Evolutionary conservation across 495 filamentous ascomycete species (phyloP).

Genomic region (Penicillium crystallinum): DNA sequence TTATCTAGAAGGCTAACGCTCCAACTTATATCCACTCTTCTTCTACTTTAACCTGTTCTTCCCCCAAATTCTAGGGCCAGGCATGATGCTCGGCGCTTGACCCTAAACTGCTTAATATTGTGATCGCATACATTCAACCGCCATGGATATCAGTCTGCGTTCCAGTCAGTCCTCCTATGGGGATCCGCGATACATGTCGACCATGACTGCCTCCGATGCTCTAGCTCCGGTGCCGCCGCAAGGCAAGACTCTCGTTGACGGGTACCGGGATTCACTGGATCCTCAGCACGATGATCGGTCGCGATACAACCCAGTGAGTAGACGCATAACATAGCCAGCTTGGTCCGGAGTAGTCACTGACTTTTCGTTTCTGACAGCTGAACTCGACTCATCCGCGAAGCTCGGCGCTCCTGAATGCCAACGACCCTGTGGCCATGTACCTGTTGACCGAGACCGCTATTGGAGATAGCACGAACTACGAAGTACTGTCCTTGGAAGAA

Average conservation of each 20-base stretch:
- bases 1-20: too few relatives aligned
- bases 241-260: constrained; percentile 41
- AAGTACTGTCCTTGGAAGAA: constrained; percentile 84
- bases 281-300: constrained; percentile 31
- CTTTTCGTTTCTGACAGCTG: constrained; percentile 18
- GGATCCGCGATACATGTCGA: constrained; percentile 42
- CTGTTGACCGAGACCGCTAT: constrained; percentile 91
- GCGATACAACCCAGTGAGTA: constrained; percentile 40
- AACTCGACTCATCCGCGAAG: constrained; percentile 33
- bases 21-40: constrained; percentile 5
- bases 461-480: constrained; percentile 74
- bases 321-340: background rate
- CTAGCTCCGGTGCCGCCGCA: constrained; percentile 26
- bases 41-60: background rate
- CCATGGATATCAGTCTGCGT: constrained; percentile 43
- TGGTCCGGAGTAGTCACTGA: constrained; percentile 12
- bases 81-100: constrained; percentile 17
- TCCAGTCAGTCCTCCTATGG: constrained; percentile 46
- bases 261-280: constrained; percentile 39
- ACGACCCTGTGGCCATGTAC: constrained; percentile 67
- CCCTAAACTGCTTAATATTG: constrained; percentile 10
- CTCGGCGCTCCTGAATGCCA: constrained; percentile 41
- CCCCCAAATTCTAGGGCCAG: background rate
- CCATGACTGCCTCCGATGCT: constrained; percentile 33
- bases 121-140: constrained; percentile 12